A percentile compares a stretch with the other conserved stretches of the same genome.
Evolutionary conservation across 305 asterid species (phyloP).

Genomic region (Fraxinus angustifolia): DNA sequence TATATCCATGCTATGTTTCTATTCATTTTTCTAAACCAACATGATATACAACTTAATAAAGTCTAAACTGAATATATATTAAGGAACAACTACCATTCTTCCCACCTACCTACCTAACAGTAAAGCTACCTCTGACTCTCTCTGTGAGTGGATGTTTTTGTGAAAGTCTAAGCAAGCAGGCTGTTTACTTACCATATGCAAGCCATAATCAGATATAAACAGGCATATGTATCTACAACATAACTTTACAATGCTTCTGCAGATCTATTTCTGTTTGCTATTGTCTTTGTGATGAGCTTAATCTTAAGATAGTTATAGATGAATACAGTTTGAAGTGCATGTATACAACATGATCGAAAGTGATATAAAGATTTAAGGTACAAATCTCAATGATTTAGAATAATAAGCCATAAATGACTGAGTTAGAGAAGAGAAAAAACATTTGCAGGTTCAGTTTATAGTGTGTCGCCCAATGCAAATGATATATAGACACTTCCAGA

Average conservation of each 20-base stretch:
- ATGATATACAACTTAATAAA: neutral
- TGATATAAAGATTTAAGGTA: neutral
- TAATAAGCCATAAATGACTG: neutral
- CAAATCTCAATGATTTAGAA: neutral
- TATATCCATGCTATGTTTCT: neutral
- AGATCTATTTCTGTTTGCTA: neutral
- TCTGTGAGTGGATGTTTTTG: neutral
- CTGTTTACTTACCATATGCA: neutral
- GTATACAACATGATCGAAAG: neutral
- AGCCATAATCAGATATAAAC: neutral
- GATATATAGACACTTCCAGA: neutral
- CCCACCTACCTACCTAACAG: neutral
- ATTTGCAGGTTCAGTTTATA: neutral
- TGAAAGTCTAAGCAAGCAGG: neutral
- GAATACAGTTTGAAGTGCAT: neutral
- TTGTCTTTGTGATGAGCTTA: neutral
- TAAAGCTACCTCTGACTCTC: neutral
- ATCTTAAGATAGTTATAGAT: neutral
- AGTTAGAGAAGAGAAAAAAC: neutral
- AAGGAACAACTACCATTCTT: neutral
- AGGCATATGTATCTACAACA: neutral
- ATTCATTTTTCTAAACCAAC: neutral
- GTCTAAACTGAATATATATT: neutral
- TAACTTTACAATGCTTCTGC: neutral
- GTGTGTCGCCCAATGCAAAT: neutral